phyloP scores from a whole-genome alignment of 257 asterid genomes.

The Fraxinus quadrangulata region DNA sequence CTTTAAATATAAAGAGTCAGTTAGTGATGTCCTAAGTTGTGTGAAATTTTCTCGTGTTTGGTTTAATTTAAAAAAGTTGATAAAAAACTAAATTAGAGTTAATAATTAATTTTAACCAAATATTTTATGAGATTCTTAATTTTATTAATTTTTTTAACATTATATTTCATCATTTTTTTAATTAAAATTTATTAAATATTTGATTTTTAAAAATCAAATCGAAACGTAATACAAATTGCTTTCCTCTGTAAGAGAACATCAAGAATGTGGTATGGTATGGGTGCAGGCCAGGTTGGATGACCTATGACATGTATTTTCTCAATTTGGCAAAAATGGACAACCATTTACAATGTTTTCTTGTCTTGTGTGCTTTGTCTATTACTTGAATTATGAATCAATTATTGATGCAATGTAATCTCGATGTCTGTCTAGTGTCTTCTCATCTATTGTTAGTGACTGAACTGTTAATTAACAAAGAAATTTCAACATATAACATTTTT shows the following conservation, averaged over 20 bases:
- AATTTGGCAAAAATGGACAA: conserved; percentile 32
- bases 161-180: too few species aligned
- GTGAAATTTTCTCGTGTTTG: too few species aligned
- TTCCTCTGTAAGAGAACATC: neutral
- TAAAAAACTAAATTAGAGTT: too few species aligned
- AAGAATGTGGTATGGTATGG: conserved; percentile 2
- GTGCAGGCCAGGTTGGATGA: conserved; percentile 33
- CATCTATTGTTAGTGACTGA: neutral
- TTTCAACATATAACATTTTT: neutral
- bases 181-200: too few species aligned
- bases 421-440: neutral
- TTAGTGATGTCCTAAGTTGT: too few species aligned
- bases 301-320: conserved; percentile 24
- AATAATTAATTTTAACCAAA: too few species aligned
- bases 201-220: too few species aligned
- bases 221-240: too few species aligned
- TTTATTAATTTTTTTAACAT: too few species aligned
- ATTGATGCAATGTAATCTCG: conserved; percentile 32
- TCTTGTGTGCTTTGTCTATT: conserved; percentile 33
- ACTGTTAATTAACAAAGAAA: neutral
- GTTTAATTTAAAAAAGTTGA: too few species aligned
- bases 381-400: conserved; percentile 29
- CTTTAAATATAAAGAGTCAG: too few species aligned
- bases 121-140: too few species aligned
- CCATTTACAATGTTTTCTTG: conserved; percentile 31